phyloP scores from a whole-genome alignment of 345 rosid species.

The Bretschneidera sinensis region DNA sequence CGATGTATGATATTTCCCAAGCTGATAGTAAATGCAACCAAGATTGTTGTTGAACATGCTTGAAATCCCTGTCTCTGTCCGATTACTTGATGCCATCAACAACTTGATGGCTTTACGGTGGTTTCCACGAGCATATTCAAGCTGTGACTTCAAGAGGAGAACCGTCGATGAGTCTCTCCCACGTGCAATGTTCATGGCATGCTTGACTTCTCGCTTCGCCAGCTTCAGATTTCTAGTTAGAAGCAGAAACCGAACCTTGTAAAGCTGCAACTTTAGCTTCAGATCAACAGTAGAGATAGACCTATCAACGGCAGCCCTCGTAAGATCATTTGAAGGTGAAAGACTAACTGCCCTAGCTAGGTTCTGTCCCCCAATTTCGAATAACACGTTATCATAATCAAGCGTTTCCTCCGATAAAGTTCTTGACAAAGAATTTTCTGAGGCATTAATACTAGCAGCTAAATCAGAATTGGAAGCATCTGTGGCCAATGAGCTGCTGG shows the following conservation, averaged over 20 bases:
- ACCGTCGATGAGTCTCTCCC: conserved; percentile 85
- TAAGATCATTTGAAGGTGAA: conserved; percentile 27
- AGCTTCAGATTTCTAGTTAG: conserved; percentile 84
- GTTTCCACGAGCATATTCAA: conserved; percentile 95
- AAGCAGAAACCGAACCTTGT: conserved; percentile 84
- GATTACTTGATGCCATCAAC: conserved; percentile 70
- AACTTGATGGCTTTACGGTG: conserved; percentile 92
- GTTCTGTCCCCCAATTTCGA: conserved; percentile 70
- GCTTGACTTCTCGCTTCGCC: conserved; percentile 97
- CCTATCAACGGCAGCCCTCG: conserved; percentile 51
- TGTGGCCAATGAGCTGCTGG: conserved; percentile 44
- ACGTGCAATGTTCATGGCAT: conserved; percentile 86
- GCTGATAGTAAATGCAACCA: conserved; percentile 85
- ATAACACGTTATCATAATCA: conserved; percentile 66
- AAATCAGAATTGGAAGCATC: conserved; percentile 67
- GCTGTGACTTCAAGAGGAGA: conserved; percentile 89
- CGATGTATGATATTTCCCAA: conserved; percentile 63
- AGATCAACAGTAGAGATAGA: conserved; percentile 58
- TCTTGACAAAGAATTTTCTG: conserved; percentile 64
- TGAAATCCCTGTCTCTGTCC: conserved; percentile 57
- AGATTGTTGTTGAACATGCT: conserved; percentile 88
- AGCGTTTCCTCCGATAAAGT: conserved; percentile 75
- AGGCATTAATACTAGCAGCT: conserved; percentile 41
- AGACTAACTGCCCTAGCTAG: conserved; percentile 44
- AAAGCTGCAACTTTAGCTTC: conserved; percentile 92